Base-by-base conservation (phyloP, 2,329 filamentous ascomycete genomes). In the Cercospora nicotianae region DNA sequence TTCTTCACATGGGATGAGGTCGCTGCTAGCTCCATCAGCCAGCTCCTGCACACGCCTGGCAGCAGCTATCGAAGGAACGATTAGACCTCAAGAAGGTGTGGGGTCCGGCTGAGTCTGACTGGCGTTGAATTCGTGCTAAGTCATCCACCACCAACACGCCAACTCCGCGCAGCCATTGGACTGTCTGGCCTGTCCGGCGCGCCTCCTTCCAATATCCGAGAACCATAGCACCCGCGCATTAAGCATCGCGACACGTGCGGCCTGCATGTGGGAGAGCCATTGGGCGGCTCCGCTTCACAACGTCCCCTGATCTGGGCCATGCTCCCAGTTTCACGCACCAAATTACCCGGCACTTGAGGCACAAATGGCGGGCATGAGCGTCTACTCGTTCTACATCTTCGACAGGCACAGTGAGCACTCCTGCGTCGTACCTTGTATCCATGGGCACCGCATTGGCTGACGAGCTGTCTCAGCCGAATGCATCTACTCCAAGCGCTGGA, bases 371-470 rank as follows among this genome's bases (percentile, higher is more conserved):
- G 62, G 51, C 51, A 98, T 99, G 95, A 90, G 91, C 69, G 91
- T 98, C 80, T 98, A 96, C 83, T 94, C 93, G 68, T 97, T 99
- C 83, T 97, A 97, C 85, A 97, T 99, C 79, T 99, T 99, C 80
- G 95, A 99, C 83, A 91, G 95, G 73, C 95, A 99, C 82, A 97
- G 95, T 97, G 86, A 78, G 87, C 77, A 60, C 5, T 42, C 36
- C 36, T 64, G 42, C 63, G 26, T 23, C 20, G 39, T 16, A 64
- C 16, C 62, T 59, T 9, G 18, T 36, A 6, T 18, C 23, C 28
- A n/a, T 30, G 31, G 12, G 55, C 55, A 36, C 55, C 16, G 55
- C 55, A 59, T 59, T 59, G 31, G 55, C 55, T 59, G 55, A 59
- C 31, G 31, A 59, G 55, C 28, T 53, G 45, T 58, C 39, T 20